These are phyloP conservation scores for Chenopodium album DNA, from an alignment of 148 eudicot genomes.

Conservation along the genomic window DNA sequence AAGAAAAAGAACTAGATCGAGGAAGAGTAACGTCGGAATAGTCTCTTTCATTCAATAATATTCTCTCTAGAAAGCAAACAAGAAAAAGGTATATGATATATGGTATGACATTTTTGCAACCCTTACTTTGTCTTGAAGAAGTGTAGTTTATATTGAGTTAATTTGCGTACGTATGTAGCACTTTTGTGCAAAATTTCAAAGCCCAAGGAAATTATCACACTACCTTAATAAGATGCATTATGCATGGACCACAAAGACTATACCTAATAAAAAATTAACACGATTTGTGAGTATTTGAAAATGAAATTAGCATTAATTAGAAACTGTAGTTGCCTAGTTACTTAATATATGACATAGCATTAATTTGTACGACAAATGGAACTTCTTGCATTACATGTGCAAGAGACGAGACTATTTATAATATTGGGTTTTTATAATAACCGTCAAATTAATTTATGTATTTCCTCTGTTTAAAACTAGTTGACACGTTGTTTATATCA, in stretches of 20 bases:
- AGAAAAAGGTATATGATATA: neutral
- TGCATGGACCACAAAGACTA: constrained; percentile 25
- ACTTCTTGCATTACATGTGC: constrained; percentile 8
- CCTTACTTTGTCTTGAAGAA: neutral
- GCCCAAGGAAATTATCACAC: constrained; percentile 12
- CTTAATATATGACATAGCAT: constrained; percentile 6
- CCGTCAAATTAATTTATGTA: constrained; percentile 8
- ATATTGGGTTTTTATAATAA: constrained; percentile 13
- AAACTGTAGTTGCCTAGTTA: neutral
- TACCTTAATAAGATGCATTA: constrained; percentile 18
- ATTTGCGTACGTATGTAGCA: constrained; percentile 24
- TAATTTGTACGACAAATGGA: constrained; percentile 11
- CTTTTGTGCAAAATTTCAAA: constrained; percentile 27
- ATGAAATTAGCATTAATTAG: neutral
- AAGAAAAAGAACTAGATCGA: neutral
- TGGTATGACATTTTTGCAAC: neutral
- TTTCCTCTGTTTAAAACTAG: no score
- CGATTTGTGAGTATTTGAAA: constrained; percentile 6
- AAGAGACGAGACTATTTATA: constrained; percentile 5
- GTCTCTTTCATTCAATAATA: neutral
- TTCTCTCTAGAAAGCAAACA: neutral
- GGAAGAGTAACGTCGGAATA: neutral
- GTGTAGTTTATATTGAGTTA: constrained; percentile 27
- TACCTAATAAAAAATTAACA: constrained; percentile 16
- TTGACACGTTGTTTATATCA: no score